phyloP scores from a whole-genome alignment of 257 asterid species.

The Henckelia pumila region DNA sequence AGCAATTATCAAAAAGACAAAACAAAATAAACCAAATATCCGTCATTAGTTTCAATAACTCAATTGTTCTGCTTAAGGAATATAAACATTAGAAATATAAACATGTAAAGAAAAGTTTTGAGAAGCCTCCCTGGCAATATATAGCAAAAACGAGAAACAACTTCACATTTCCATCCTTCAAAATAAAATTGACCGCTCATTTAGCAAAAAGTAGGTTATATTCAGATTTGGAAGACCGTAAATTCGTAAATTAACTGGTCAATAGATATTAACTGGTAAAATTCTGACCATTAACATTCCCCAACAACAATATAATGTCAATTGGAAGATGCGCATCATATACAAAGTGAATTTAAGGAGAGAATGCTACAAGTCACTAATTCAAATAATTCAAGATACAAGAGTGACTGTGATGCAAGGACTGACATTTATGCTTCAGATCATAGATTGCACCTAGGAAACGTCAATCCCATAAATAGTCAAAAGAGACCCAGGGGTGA shows the following conservation, averaged over 20 bases:
- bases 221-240: conserved; percentile 21
- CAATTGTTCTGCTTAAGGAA: conserved; percentile 1
- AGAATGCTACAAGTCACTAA: neutral
- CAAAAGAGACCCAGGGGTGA: neutral
- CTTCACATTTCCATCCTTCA: conserved; percentile 16
- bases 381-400: neutral
- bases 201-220: neutral
- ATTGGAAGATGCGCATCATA: too few relatives aligned
- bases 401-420: neutral
- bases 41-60: neutral
- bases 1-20: neutral
- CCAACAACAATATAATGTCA: neutral
- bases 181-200: conserved; percentile 12
- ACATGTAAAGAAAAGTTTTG: neutral
- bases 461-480: neutral
- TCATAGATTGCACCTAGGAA: neutral
- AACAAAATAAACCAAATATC: conserved; percentile 1
- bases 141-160: neutral
- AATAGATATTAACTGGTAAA: conserved; percentile 1
- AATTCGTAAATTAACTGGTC: neutral
- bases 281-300: neutral
- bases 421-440: neutral
- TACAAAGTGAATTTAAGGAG: conserved; percentile 3
- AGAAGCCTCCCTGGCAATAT: conserved; percentile 6
- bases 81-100: conserved; percentile 9